These are phyloP conservation scores for Neurospora tetrasperma DNA, from an alignment of 495 filamentous ascomycete genomes.

Conservation along the genomic window DNA sequence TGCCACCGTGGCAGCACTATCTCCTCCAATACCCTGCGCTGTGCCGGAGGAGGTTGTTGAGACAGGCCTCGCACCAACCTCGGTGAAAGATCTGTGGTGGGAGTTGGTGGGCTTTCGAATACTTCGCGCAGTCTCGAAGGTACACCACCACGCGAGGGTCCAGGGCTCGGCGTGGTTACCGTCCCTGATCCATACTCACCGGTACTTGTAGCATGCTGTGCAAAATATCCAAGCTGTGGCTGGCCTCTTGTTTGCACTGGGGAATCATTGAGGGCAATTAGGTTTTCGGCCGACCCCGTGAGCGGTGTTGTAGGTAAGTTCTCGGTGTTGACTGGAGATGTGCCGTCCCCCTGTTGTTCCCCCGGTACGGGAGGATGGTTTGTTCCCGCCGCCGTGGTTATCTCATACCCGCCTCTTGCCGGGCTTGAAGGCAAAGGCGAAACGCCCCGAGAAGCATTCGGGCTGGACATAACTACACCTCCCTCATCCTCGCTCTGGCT, in stretches of 20 bases:
- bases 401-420: background rate
- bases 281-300: constrained; percentile 1
- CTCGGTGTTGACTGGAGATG: background rate
- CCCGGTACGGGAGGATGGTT: background rate
- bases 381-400: background rate
- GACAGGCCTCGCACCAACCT: background rate
- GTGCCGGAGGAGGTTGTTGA: background rate
- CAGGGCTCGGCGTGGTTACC: background rate
- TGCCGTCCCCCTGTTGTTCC: background rate
- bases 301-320: background rate
- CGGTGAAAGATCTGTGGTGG: background rate
- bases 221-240: background rate
- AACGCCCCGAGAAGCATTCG: background rate
- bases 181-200: background rate
- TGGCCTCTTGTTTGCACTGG: background rate
- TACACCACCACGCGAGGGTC: background rate
- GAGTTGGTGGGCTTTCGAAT: background rate
- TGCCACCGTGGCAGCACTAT: constrained; percentile 67
- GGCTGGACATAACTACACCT: background rate
- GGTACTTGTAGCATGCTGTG: background rate
- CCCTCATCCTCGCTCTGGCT: constrained; percentile 5
- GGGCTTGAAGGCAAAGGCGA: background rate
- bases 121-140: background rate
- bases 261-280: constrained; percentile 4
- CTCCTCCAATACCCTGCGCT: constrained; percentile 9